phyloP scores from a whole-genome alignment of 306 rosid species.

The Psophocarpus tetragonolobus region DNA sequence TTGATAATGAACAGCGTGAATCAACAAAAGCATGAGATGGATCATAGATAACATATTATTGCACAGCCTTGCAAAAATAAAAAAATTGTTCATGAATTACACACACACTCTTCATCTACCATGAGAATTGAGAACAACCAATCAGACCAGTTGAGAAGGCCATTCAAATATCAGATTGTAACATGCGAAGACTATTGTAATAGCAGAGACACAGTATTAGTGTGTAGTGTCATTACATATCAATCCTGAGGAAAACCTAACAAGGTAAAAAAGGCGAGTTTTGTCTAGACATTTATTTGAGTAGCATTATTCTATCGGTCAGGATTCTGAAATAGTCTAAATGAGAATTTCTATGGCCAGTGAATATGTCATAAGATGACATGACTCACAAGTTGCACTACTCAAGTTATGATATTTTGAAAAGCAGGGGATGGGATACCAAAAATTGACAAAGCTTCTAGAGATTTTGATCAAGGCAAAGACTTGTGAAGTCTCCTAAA shows the following conservation, averaged over 20 bases:
- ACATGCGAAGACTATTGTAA: too few species aligned
- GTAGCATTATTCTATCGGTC: not conserved
- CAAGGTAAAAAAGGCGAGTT: not conserved
- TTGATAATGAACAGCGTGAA: too few species aligned
- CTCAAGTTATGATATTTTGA: not conserved
- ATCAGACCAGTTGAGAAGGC: slow-evolving; percentile 4
- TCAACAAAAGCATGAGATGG: too few species aligned
- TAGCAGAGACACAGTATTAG: not conserved
- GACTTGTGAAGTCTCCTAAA: not conserved
- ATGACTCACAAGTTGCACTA: not conserved
- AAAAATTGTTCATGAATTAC: too few species aligned
- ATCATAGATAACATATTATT: not conserved
- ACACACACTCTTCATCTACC: too few species aligned
- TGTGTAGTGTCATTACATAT: too few species aligned
- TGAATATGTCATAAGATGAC: not conserved
- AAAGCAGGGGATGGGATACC: not conserved
- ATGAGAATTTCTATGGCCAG: too few species aligned
- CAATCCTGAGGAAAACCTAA: not conserved
- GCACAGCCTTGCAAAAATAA: not conserved
- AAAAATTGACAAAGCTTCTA: not conserved
- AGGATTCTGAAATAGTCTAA: not conserved
- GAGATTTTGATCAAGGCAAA: not conserved
- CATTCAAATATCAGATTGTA: not conserved
- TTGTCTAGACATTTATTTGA: not conserved
- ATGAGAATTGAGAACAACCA: too few species aligned